Conservation (phyloP, 768 basidiomycete genomes). For the Holtermanniella nyarrowii region DNA sequence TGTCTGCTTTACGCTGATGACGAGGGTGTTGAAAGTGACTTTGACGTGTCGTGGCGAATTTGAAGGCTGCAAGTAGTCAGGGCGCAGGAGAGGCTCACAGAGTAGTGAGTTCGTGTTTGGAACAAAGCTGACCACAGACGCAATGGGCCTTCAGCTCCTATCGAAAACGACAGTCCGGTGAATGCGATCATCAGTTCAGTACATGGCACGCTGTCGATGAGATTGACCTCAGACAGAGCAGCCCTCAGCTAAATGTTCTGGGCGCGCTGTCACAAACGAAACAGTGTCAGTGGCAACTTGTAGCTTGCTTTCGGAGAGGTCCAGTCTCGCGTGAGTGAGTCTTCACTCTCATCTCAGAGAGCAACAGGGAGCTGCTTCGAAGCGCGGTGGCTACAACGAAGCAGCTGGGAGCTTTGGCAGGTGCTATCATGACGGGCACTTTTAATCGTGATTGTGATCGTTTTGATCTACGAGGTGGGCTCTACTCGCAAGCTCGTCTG, state of each 20-base stretch:
- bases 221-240: neutral
- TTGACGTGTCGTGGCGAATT: neutral
- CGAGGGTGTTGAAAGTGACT: neutral
- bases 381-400: neutral
- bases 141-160: neutral
- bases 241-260: neutral
- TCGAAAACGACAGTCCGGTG: no score
- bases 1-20: neutral
- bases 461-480: conserved; percentile 13
- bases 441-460: conserved; percentile 15
- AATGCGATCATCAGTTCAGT: no score
- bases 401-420: neutral
- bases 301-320: conserved; percentile 4
- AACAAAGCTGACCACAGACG: neutral
- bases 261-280: neutral
- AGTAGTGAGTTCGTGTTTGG: neutral
- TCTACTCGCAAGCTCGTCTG: neutral
- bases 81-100: neutral
- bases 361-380: neutral
- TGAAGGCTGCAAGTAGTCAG: neutral
- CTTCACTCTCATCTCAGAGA: neutral
- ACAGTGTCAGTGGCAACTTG: neutral
- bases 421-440: neutral
- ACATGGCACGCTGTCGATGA: neutral
- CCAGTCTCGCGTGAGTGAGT: conserved; percentile 11